Percentiles rank a stretch among this genome's conserved stretches.
Conservation (phyloP, 352 stramenopile species). For the Phytophthora idaei region DNA sequence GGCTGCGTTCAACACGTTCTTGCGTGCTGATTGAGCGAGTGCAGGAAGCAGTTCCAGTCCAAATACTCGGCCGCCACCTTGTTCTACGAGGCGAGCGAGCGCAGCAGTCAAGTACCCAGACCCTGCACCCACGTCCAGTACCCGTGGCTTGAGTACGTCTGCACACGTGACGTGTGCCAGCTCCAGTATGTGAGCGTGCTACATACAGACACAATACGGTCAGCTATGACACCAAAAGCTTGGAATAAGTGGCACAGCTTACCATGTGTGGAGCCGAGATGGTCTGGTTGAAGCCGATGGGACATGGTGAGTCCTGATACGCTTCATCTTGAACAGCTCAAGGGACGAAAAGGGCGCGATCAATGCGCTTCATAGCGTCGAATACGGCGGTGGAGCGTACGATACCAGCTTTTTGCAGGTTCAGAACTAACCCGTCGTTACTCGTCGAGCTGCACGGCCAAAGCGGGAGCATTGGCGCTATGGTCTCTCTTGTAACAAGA, state of each 20-base stretch:
- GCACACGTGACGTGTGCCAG: constrained; percentile 52
- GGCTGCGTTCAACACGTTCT: constrained; percentile 86
- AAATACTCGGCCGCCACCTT: constrained; percentile 69
- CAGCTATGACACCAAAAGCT: not conserved
- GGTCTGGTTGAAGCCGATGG: constrained; percentile 87
- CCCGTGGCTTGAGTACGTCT: constrained; percentile 52
- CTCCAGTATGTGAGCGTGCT: constrained; percentile 85
- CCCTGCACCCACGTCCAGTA: constrained; percentile 95
- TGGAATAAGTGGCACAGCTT: not conserved
- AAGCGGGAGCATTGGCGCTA: constrained; percentile 38
- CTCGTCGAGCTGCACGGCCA: constrained; percentile 54
- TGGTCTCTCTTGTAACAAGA: constrained; percentile 4
- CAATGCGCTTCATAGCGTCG: constrained; percentile 72
- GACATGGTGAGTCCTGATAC: constrained; percentile 84
- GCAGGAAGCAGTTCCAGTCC: constrained; percentile 90
- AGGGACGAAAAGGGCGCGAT: constrained; percentile 79
- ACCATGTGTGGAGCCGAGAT: constrained; percentile 92
- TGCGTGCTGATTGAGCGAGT: constrained; percentile 84
- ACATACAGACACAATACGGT: not conserved
- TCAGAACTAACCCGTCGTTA: constrained; percentile 61
- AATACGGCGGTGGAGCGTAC: constrained; percentile 55
- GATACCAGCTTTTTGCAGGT: constrained; percentile 56
- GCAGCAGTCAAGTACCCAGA: constrained; percentile 96
- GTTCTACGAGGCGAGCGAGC: constrained; percentile 82
- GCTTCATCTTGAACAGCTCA: constrained; percentile 57